Percentiles rank a stretch among this genome's conserved stretches.
Evolutionary conservation across 305 asterid genomes (phyloP).

Genomic region (Stenogyne calaminthoides): DNA sequence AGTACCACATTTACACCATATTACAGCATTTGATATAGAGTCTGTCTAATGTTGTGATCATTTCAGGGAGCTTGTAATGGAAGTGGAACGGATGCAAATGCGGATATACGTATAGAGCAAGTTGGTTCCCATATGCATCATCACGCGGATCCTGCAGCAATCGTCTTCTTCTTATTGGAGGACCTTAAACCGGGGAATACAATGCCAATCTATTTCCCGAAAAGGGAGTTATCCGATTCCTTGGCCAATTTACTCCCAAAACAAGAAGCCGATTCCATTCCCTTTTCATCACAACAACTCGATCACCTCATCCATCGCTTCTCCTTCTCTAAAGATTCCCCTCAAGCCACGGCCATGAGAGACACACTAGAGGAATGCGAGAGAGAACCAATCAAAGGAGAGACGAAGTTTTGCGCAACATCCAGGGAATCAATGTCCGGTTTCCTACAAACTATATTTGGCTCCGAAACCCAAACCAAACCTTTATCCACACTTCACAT

Average conservation of each 20-base stretch:
- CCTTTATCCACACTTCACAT: constrained; percentile 47
- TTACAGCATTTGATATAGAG: neutral
- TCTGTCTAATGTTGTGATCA: neutral
- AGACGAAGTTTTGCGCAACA: constrained; percentile 65
- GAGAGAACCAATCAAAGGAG: constrained; percentile 50
- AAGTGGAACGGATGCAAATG: neutral
- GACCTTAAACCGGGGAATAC: constrained; percentile 53
- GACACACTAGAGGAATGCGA: constrained; percentile 59
- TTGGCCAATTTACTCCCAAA: constrained; percentile 43
- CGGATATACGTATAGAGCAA: constrained; percentile 32
- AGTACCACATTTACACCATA: neutral
- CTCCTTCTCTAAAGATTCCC: constrained; percentile 45
- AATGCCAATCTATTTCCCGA: constrained; percentile 51
- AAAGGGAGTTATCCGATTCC: constrained; percentile 32
- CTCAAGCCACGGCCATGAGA: constrained; percentile 63
- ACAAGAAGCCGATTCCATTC: constrained; percentile 55
- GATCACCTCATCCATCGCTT: constrained; percentile 44
- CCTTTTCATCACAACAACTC: constrained; percentile 52
- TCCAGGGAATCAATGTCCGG: constrained; percentile 56
- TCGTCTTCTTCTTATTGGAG: constrained; percentile 59
- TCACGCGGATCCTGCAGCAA: constrained; percentile 41
- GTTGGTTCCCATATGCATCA: constrained; percentile 31
- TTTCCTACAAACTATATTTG: constrained; percentile 45
- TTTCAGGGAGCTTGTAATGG: neutral
- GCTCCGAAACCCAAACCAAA: constrained; percentile 21